Percentiles rank a stretch among this genome's conserved stretches.
Conservation (phyloP, 2,329 filamentous ascomycete species). For the Verticillium alfalfae region DNA sequence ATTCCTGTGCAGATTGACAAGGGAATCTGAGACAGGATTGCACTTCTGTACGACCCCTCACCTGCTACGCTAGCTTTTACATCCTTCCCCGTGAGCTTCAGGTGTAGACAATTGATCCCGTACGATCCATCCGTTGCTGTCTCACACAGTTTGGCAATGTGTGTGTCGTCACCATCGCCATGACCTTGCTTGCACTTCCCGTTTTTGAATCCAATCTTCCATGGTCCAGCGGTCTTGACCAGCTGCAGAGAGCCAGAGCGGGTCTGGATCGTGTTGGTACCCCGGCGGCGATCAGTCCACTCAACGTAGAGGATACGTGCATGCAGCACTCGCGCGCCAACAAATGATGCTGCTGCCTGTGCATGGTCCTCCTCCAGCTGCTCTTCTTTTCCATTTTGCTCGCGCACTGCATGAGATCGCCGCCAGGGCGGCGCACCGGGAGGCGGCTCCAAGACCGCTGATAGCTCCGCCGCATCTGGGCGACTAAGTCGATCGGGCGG, state of each 20-base stretch:
- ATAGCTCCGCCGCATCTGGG: neutral
- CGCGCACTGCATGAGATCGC: neutral
- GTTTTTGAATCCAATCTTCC: neutral
- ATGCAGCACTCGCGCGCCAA: neutral
- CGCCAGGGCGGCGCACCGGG: neutral
- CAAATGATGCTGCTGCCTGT: neutral
- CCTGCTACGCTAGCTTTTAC: neutral
- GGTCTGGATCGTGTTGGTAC: neutral
- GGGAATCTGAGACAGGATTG: neutral
- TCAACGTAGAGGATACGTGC: neutral
- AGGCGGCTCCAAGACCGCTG: neutral
- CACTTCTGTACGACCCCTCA: neutral
- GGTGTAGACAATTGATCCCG: neutral
- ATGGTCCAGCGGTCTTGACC: neutral
- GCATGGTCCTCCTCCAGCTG: neutral
- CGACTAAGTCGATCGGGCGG: neutral
- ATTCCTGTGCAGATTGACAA: neutral
- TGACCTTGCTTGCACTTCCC: neutral
- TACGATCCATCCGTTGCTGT: neutral
- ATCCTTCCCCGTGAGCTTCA: neutral
- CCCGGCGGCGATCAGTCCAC: constrained; percentile 1
- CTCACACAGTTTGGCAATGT: neutral
- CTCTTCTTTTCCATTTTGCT: neutral
- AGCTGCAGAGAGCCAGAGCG: neutral
- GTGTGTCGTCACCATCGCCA: too few species aligned